Conservation (phyloP, 352 stramenopile genomes). For the Phytophthora nicotianae region DNA sequence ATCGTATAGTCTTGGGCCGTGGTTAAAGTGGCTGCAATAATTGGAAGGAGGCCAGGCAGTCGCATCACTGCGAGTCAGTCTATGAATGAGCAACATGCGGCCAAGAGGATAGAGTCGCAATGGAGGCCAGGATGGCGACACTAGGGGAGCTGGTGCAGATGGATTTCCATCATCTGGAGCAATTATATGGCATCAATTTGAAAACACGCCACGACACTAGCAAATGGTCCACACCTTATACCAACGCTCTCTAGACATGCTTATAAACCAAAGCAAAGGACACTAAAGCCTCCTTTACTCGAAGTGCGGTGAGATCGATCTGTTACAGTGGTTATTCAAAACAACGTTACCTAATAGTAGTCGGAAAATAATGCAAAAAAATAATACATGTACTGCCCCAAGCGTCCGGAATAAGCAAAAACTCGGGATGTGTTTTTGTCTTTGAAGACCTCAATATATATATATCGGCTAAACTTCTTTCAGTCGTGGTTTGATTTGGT, state of each 20-base stretch:
- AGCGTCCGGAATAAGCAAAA: too few species aligned
- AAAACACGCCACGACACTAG: background rate
- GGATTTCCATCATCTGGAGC: constrained; percentile 8
- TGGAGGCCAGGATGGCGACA: background rate
- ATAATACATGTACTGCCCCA: too few species aligned
- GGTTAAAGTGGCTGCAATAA: constrained; percentile 2
- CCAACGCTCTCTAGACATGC: background rate
- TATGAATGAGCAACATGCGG: constrained; percentile 13
- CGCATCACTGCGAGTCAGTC: constrained; percentile 17
- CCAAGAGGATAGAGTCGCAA: background rate
- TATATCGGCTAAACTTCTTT: too few species aligned
- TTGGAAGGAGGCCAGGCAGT: constrained; percentile 1
- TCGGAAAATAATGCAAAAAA: too few species aligned
- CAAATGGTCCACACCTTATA: background rate
- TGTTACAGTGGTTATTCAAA: too few species aligned
- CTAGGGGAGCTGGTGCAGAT: constrained; percentile 13
- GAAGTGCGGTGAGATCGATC: too few species aligned
- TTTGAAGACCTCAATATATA: too few species aligned
- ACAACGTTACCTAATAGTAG: too few species aligned
- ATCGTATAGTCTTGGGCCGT: constrained; percentile 23
- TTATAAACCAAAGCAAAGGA: background rate
- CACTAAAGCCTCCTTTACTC: too few species aligned
- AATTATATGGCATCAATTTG: constrained; percentile 4
- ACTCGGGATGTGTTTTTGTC: too few species aligned
- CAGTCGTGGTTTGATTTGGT: too few species aligned